Evolutionary conservation across 305 asterid species (phyloP), one percentile per base, ranked within the genome.

Genomic region (Solanum hybrid): DNA sequence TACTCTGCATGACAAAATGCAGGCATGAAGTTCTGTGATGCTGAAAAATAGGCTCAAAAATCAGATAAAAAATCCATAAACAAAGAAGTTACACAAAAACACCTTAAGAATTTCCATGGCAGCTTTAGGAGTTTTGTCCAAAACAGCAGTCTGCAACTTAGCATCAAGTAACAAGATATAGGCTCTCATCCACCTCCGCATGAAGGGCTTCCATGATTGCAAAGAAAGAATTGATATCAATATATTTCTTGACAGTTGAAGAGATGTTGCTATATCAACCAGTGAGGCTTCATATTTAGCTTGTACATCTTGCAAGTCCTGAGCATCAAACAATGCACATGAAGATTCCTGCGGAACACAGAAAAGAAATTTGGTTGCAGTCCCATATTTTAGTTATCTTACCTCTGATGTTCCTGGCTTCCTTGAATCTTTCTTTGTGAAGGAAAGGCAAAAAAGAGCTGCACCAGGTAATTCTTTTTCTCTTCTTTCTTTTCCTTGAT

Each of bases 151-250:
- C 92, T 92, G 94, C 32, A 93, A 91, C 93, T 94, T 95, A 77
- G 94, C 93, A 90, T 96, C 98, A 75, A 93, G 94, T 88, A 92
- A 93, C 90, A 89, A 87, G 93, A 92, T 80, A 94, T 94, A 92
- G 89, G 97, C 94, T 94, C 95, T 94, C 92, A 96, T 90, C 99
- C 99, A 97, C 93, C 97, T 94, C 91, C 84, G 93, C 98, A 97
- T 94, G 94, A 97, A 97, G 88, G 98, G 94, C 93, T 96, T 96
- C 99, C 99, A 97, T 75, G 99, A 97, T 93, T 97, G 98, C 95
- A 95, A 90, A 88, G 98, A 95, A 79, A 95, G 90, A 89, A 95
- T 94, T 89, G 98, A 99, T 87, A 96, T 92, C 91, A 96, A 92
- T 87, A 94, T 88, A 92, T 97, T 96, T 92, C 99, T 95, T 5